These are phyloP conservation scores for Candida mattraensis DNA, from an alignment of 805 yeast species.

Conservation along the genomic window DNA sequence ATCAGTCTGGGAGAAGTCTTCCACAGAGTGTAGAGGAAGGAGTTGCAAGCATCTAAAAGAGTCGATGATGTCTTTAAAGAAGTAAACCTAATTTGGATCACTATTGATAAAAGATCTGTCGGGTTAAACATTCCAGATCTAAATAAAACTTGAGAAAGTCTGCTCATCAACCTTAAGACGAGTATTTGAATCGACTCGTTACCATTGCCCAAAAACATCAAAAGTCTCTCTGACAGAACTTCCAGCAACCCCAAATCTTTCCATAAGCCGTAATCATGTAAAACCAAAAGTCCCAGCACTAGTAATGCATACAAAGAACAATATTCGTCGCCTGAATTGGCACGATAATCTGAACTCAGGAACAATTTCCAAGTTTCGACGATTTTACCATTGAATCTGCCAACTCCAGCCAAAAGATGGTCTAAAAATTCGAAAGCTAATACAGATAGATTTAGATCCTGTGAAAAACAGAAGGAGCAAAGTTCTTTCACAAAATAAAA, in stretches of 20 bases:
- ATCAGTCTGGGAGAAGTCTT: constrained; percentile 14
- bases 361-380: constrained; percentile 8
- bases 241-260: no score
- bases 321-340: constrained; percentile 10
- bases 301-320: constrained; percentile 14
- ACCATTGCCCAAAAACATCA: no score
- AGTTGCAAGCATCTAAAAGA: constrained; percentile 11
- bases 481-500: constrained; percentile 8
- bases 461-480: constrained; percentile 14
- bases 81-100: constrained; percentile 5
- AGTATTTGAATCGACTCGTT: no score
- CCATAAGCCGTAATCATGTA: no score
- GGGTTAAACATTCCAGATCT: constrained; percentile 9
- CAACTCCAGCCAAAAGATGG: constrained; percentile 16
- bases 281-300: constrained; percentile 9
- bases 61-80: constrained; percentile 7
- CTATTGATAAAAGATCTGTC: background rate
- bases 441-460: constrained; percentile 2
- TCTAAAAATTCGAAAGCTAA: constrained; percentile 14
- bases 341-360: constrained; percentile 6
- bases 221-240: no score
- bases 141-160: no score
- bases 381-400: constrained; percentile 11
- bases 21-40: constrained; percentile 15
- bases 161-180: no score